Percentiles rank a stretch among this genome's conserved stretches.
Conservation (phyloP, 1,139 yeast genomes). For the Arxiozyma telluris region DNA sequence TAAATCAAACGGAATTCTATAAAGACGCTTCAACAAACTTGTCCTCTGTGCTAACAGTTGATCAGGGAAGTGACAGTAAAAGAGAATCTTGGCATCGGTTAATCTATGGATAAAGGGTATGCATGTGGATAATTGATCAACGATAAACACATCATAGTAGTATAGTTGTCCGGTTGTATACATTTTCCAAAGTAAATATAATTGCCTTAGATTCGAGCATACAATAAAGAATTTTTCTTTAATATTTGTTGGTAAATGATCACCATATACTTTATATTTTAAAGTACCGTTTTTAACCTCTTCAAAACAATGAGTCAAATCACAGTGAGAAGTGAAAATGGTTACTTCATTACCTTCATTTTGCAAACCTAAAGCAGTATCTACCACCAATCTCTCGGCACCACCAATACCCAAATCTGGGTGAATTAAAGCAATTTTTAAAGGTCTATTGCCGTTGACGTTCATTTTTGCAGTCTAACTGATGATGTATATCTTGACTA, state of each 20-base stretch:
- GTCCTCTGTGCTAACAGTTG: constrained; percentile 59
- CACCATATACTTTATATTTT: constrained; percentile 68
- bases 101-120: constrained; percentile 61
- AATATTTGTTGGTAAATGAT: constrained; percentile 64
- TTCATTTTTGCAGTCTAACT: background rate
- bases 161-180: constrained; percentile 41
- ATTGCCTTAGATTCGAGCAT: constrained; percentile 77
- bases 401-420: constrained; percentile 98
- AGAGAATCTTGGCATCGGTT: constrained; percentile 41
- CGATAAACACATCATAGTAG: constrained; percentile 60
- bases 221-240: constrained; percentile 63
- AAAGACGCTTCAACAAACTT: constrained; percentile 48
- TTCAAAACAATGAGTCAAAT: constrained; percentile 77
- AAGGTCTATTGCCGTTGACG: constrained; percentile 1
- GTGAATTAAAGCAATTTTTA: constrained; percentile 76
- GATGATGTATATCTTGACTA: too few species aligned
- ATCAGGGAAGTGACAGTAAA: constrained; percentile 96
- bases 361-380: constrained; percentile 85
- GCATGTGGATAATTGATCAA: constrained; percentile 84
- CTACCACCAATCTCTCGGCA: constrained; percentile 91
- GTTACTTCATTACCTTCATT: constrained; percentile 55
- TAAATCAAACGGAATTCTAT: constrained; percentile 73
- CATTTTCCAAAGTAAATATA: constrained; percentile 50
- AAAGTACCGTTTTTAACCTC: constrained; percentile 57
- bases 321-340: constrained; percentile 86